phyloP scores from a whole-genome alignment of 2,329 filamentous ascomycete genomes.

The Aspergillus pseudonomiae region DNA sequence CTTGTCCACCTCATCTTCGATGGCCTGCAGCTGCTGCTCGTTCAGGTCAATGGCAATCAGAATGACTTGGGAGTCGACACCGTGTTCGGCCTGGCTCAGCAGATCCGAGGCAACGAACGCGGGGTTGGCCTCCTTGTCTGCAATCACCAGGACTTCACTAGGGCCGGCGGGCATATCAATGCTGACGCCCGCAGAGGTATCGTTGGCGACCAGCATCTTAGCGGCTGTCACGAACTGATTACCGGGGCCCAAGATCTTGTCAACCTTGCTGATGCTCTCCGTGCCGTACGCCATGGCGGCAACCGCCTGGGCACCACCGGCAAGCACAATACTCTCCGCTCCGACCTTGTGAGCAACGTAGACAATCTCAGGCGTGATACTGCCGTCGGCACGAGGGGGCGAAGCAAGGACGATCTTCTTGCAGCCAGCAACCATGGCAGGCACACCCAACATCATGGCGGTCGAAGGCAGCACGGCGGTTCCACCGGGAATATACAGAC shows the following conservation, averaged over 20 bases:
- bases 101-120: constrained; percentile 95
- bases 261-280: constrained; percentile 90
- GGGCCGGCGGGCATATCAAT: constrained; percentile 99
- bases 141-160: constrained; percentile 94
- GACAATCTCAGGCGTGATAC: constrained; percentile 93
- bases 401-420: constrained; percentile 92
- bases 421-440: constrained; percentile 96
- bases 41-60: constrained; percentile 80
- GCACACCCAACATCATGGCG: constrained; percentile 96
- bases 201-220: constrained; percentile 98
- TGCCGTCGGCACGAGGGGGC: constrained; percentile 85
- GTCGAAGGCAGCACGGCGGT: constrained; percentile 97
- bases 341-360: constrained; percentile 97
- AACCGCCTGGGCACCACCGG: constrained; percentile 92
- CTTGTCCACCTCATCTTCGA: constrained; percentile 86
- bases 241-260: constrained; percentile 96
- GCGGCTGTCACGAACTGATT: constrained; percentile 98
- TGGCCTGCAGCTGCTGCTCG: constrained; percentile 73
- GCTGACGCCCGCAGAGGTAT: constrained; percentile 90
- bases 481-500: constrained; percentile 91
- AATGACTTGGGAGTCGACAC: constrained; percentile 93
- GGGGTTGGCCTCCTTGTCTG: constrained; percentile 83
- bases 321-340: constrained; percentile 92
- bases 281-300: constrained; percentile 98
- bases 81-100: constrained; percentile 94